Percentiles rank a stretch among this genome's conserved stretches.
Conservation (phyloP, 2,329 filamentous ascomycete genomes). For the Aureobasidium uvarum region DNA sequence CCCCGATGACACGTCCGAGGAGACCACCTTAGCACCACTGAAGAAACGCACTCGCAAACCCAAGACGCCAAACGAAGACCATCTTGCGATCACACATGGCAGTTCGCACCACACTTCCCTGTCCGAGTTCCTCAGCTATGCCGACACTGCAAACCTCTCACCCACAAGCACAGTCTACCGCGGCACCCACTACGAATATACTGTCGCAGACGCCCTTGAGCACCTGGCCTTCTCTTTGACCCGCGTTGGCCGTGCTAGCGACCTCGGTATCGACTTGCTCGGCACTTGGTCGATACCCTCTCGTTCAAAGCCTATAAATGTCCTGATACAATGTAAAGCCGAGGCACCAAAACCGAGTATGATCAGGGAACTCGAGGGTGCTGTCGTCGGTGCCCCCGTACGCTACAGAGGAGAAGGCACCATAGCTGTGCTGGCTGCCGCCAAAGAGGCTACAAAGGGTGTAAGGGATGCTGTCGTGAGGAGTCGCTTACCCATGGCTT, state of each 20-base stretch:
- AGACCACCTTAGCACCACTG: neutral
- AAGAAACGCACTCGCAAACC: neutral
- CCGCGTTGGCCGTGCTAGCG: constrained; percentile 64
- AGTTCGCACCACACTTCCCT: constrained; percentile 60
- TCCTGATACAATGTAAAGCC: constrained; percentile 68
- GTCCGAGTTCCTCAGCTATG: constrained; percentile 63
- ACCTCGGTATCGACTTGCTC: constrained; percentile 71
- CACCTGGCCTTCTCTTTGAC: constrained; percentile 63
- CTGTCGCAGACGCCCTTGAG: constrained; percentile 55
- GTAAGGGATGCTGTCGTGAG: constrained; percentile 68
- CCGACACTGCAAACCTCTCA: constrained; percentile 56
- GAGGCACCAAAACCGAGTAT: constrained; percentile 55
- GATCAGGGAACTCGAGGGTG: constrained; percentile 75
- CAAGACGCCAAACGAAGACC: constrained; percentile 3
- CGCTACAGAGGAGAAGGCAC: constrained; percentile 67
- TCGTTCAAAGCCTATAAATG: constrained; percentile 36
- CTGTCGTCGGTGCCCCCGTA: constrained; percentile 68
- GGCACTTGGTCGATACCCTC: constrained; percentile 65
- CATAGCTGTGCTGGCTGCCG: constrained; percentile 68
- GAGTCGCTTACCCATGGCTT: constrained; percentile 70
- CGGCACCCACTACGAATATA: constrained; percentile 78
- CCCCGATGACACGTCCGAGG: neutral
- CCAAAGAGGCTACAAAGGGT: constrained; percentile 71
- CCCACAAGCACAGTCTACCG: constrained; percentile 60
- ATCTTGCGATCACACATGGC: constrained; percentile 31